Base-by-base conservation (phyloP, 2,329 filamentous ascomycete genomes). In the Fusarium sulawesiense region DNA sequence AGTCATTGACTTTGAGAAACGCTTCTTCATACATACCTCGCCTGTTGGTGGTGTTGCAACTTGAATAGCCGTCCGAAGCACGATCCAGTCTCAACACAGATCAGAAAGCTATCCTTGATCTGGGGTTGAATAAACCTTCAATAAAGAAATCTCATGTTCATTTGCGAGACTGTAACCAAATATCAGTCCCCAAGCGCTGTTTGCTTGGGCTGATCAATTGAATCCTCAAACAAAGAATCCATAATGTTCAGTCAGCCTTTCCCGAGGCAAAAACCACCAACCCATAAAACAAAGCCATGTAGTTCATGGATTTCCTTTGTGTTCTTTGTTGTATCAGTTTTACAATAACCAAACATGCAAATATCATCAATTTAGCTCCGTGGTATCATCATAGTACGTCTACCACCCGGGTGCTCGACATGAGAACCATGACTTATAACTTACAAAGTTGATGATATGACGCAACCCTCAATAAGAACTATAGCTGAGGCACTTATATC, bases 61-160 rank as follows among this genome's bases (percentile, higher is more conserved):
- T 37, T 37, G 34, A 37, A n/a, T 12, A n/a, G 34, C 18, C 12
- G 3, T 42, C 27, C 13, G 49, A 29, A 29, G 18, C 23, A 21
- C 18, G 9, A 53, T 41, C 34, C n/a, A 29, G 21, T 4, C 34
- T 42, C 10, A 25, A 18, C 9, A 29, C 9, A 40, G 23, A 41
- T 51, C 49, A 40, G n/a, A 13, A 29, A 25, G 64, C 27, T 49
- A 65, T 46, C 5, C 60, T 34, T 25, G 23, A 51, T 65, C 16
- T 50, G 60, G 30, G 46, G n/a, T 46, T 64, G 51, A 64, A 64
- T 64, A 59, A 53, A 37, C 20, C n/a, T 49, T 51, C 40, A 50
- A 59, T 59, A 65, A 25, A 45, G 30, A 32, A 6, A 27, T 5
- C 3, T 32, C 16, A 3, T 21, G 12, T 37, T 23, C 13, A 14